Conservation (phyloP, 2,329 filamentous ascomycete species). For the Colletotrichum sp. region DNA sequence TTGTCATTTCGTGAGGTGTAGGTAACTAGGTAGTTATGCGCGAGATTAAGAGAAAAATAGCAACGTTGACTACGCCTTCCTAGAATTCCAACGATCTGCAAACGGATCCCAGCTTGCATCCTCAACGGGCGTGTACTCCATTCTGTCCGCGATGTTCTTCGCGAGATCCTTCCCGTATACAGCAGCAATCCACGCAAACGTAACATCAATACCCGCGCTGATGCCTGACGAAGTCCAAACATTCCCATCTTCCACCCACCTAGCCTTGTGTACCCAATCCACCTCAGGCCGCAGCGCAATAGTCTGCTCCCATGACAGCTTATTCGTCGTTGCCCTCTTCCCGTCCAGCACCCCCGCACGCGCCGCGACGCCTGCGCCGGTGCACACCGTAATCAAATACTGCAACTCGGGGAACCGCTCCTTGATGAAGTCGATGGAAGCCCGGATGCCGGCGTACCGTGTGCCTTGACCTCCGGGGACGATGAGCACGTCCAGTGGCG, state of each 20-base stretch:
- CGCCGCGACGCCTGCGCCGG: constrained; percentile 55
- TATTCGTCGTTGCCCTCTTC: constrained; percentile 61
- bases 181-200: constrained; percentile 58
- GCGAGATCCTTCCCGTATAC: constrained; percentile 59
- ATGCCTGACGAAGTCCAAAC: constrained; percentile 64
- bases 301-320: constrained; percentile 48
- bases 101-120: constrained; percentile 60
- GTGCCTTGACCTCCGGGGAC: constrained; percentile 58
- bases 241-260: constrained; percentile 63
- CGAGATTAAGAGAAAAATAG: neutral
- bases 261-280: constrained; percentile 55
- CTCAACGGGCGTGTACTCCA: constrained; percentile 62
- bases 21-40: neutral
- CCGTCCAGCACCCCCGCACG: constrained; percentile 57
- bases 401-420: constrained; percentile 41
- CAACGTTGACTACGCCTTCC: neutral
- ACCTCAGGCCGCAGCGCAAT: constrained; percentile 43
- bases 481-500: constrained; percentile 56
- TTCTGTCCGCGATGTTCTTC: constrained; percentile 46
- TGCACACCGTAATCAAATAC: constrained; percentile 62
- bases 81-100: constrained; percentile 31
- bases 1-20: too few species aligned
- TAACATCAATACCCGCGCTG: constrained; percentile 65
- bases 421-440: constrained; percentile 43
- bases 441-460: constrained; percentile 28